Percentiles rank a stretch among this genome's conserved stretches.
These are phyloP conservation scores for Verticillium albo-atrum DNA, from an alignment of 2,329 filamentous ascomycete genomes.

Conservation along the genomic window DNA sequence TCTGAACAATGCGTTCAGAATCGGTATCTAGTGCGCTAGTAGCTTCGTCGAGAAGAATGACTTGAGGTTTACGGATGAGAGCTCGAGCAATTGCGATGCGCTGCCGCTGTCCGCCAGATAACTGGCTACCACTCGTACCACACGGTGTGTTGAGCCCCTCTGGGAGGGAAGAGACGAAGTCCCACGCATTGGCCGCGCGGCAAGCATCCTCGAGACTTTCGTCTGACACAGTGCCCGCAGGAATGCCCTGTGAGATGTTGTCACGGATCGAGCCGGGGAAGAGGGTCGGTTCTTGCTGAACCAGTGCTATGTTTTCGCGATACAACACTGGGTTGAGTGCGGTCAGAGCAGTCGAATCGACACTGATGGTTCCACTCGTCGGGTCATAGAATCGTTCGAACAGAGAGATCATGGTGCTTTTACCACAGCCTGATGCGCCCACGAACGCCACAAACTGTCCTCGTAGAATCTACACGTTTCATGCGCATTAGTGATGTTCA, in stretches of 20 bases:
- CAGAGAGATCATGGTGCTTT: conserved; percentile 54
- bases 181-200: conserved; percentile 48
- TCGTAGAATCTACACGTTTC: conserved; percentile 25
- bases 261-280: conserved; percentile 43
- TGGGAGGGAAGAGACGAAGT: conserved; percentile 51
- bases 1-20: conserved; percentile 61
- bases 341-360: conserved; percentile 21
- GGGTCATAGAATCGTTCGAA: conserved; percentile 31
- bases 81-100: conserved; percentile 68
- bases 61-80: conserved; percentile 59
- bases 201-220: conserved; percentile 44
- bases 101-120: conserved; percentile 70
- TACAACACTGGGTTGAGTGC: not conserved
- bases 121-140: conserved; percentile 61
- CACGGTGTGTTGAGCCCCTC: conserved; percentile 56
- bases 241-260: conserved; percentile 48
- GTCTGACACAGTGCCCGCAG: conserved; percentile 14
- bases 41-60: conserved; percentile 69
- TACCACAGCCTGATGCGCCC: conserved; percentile 54
- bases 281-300: conserved; percentile 7
- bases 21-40: conserved; percentile 62
- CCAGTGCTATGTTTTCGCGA: conserved; percentile 1
- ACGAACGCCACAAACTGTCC: conserved; percentile 51
- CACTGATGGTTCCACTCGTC: not conserved
- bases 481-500: too few relatives aligned